Base-by-base conservation (phyloP, 2,329 filamentous ascomycete species). In the Clonostachys byssicola region DNA sequence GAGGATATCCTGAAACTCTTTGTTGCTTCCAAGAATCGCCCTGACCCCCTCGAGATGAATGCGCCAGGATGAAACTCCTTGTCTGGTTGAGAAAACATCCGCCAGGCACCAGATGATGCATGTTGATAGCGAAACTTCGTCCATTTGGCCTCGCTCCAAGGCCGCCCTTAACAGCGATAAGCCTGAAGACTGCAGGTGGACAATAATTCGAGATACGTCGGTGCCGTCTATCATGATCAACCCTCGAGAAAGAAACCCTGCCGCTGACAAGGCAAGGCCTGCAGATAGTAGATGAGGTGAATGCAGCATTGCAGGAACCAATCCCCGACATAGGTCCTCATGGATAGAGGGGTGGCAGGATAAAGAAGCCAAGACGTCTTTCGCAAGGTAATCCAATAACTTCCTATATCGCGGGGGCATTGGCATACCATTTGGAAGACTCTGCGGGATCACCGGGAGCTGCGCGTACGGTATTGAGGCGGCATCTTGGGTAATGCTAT, bases 71-170 rank as follows among this genome's bases (percentile, higher is more conserved):
- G 51, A 52, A 17, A 55, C 48, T 1, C 54, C 59, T 10, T 56
- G 57, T 2, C 51, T 47, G 0, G 52, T 56, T 0, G 57, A 51
- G 9, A 61, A 61, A 0, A 61, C 58, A 16, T 61, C 59, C 1
- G 59, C 54, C 2, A 61, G 45, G 16, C 59, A 61, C 59, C 59
- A 61, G 6, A 61, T 58, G 5, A 61, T 53, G 20, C 59, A 61
- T 0, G 59, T 61, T 1, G 56, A 57, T 5, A 61, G 47, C 1
- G 60, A 8, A 4, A 54, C 49, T 6, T 60, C 59, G n/a, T 52
- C 51, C n/a, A 51, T 52, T 12, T 57, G 51, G 1, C 54, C 52
- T 8, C 49, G 46, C 10, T 48, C 52, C 3, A 61, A 12, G 0
- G 58, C 57, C 3, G 49, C 46, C 40, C 59, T 45, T 5, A 61